Evolutionary conservation across 495 filamentous ascomycete genomes (phyloP).

Genomic region (Aspergillus conjunctus): DNA sequence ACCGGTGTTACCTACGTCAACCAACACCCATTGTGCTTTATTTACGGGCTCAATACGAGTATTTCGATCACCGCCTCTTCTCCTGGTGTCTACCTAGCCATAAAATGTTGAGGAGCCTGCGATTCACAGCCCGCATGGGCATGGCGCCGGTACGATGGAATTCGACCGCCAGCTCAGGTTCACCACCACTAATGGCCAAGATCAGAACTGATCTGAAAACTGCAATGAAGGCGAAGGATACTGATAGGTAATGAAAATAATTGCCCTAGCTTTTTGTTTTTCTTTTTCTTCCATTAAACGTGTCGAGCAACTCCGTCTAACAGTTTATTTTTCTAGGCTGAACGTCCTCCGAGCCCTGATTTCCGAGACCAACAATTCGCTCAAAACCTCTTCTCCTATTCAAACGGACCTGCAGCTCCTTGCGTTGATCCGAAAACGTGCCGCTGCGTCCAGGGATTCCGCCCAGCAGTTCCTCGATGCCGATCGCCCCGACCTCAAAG

Average conservation of each 20-base stretch:
- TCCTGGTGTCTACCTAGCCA: neutral
- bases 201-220: constrained; percentile 60
- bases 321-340: constrained; percentile 32
- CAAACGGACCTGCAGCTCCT: constrained; percentile 60
- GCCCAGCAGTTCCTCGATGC: constrained; percentile 54
- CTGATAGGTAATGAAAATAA: constrained; percentile 40
- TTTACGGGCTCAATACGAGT: no score
- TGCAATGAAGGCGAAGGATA: constrained; percentile 65
- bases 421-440: constrained; percentile 59
- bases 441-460: constrained; percentile 50
- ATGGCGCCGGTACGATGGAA: constrained; percentile 43
- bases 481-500: constrained; percentile 56
- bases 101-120: constrained; percentile 35
- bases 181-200: constrained; percentile 52
- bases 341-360: constrained; percentile 63
- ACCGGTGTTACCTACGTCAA: neutral
- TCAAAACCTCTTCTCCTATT: constrained; percentile 61
- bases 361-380: constrained; percentile 63
- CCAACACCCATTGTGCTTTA: no score
- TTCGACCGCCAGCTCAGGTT: constrained; percentile 42
- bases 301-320: constrained; percentile 2
- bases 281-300: neutral
- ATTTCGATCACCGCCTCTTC: no score
- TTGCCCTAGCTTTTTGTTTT: neutral
- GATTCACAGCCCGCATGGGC: constrained; percentile 31